phyloP scores from a whole-genome alignment of 768 basidiomycete genomes.

The Obba rivulosa region DNA sequence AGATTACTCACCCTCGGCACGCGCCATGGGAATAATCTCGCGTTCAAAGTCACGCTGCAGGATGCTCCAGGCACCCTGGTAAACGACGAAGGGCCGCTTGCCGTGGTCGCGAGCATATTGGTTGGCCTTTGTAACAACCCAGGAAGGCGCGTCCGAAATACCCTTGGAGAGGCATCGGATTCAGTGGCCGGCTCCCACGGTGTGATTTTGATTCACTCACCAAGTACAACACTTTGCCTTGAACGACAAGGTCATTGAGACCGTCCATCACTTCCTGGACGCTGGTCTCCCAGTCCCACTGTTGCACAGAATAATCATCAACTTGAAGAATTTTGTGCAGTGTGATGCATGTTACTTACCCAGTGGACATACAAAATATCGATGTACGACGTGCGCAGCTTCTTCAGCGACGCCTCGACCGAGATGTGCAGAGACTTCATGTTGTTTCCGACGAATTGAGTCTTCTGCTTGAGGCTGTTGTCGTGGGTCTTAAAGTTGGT shows the following conservation, averaged over 20 bases:
- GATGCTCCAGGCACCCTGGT: conserved; percentile 31
- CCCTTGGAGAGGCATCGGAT: conserved; percentile 2
- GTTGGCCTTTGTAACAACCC: conserved; percentile 32
- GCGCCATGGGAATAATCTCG: conserved; percentile 33
- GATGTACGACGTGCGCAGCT: conserved; percentile 52
- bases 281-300: conserved; percentile 37
- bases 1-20: conserved; percentile 12
- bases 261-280: conserved; percentile 39
- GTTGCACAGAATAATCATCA: conserved; percentile 39
- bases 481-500: conserved; percentile 15
- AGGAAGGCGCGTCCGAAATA: conserved; percentile 25
- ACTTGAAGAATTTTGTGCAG: conserved; percentile 32
- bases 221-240: conserved; percentile 33
- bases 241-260: conserved; percentile 33
- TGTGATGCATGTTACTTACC: conserved; percentile 33
- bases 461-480: conserved; percentile 20
- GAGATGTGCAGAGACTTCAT: conserved; percentile 28
- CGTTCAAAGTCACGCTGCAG: conserved; percentile 35
- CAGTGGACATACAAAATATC: conserved; percentile 52
- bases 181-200: background rate
- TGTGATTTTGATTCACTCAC: conserved; percentile 1
- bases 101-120: conserved; percentile 31
- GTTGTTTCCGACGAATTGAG: conserved; percentile 41
- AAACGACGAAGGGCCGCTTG: conserved; percentile 37
- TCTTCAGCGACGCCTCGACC: conserved; percentile 34